Percentiles rank a stretch among this genome's conserved stretches.
Conservation (phyloP, 495 filamentous ascomycete genomes). For the Neurospora hispaniola region DNA sequence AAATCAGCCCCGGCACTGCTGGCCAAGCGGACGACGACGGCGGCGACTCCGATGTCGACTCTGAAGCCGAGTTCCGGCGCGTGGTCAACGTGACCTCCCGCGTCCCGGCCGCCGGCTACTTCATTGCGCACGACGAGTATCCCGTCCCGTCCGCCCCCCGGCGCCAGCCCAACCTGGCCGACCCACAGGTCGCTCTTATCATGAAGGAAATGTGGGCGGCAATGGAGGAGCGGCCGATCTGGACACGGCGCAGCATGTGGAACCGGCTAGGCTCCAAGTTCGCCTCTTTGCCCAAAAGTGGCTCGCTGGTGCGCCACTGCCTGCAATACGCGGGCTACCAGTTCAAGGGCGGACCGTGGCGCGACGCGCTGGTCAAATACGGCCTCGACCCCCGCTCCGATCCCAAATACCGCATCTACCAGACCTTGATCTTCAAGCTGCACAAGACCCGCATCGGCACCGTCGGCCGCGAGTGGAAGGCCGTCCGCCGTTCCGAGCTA, state of each 20-base stretch:
- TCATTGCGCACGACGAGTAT: slow-evolving; percentile 48
- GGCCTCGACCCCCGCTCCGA: slow-evolving; percentile 77
- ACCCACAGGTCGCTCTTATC: slow-evolving; percentile 43
- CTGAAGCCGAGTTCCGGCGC: slow-evolving; percentile 22
- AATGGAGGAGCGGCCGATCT: slow-evolving; percentile 68
- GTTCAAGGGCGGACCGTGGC: slow-evolving; percentile 83
- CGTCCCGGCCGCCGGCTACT: slow-evolving; percentile 46
- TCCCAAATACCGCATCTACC: slow-evolving; percentile 66
- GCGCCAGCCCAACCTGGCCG: slow-evolving; percentile 31
- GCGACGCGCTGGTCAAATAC: slow-evolving; percentile 72
- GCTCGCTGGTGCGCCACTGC: slow-evolving; percentile 49
- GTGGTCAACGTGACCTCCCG: slow-evolving; percentile 30
- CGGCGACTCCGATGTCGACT: slow-evolving; percentile 7
- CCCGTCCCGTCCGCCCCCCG: slow-evolving; percentile 28
- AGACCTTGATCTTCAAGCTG: slow-evolving; percentile 72
- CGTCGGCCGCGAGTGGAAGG: slow-evolving; percentile 37
- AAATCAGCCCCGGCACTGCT: slow-evolving; percentile 24
- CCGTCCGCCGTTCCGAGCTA: slow-evolving; percentile 20
- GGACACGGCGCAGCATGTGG: slow-evolving; percentile 68
- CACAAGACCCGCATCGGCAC: slow-evolving; percentile 32
- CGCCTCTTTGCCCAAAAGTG: slow-evolving; percentile 24
- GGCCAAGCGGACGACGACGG: slow-evolving; percentile 1
- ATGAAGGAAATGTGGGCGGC: slow-evolving; percentile 47
- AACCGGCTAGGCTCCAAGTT: slow-evolving; percentile 50
- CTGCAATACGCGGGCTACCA: slow-evolving; percentile 75